A percentile compares a stretch with the other conserved stretches of the same genome.
Evolutionary conservation across 345 rosid genomes (phyloP).

Genomic region (Gossypium rotundifolium): DNA sequence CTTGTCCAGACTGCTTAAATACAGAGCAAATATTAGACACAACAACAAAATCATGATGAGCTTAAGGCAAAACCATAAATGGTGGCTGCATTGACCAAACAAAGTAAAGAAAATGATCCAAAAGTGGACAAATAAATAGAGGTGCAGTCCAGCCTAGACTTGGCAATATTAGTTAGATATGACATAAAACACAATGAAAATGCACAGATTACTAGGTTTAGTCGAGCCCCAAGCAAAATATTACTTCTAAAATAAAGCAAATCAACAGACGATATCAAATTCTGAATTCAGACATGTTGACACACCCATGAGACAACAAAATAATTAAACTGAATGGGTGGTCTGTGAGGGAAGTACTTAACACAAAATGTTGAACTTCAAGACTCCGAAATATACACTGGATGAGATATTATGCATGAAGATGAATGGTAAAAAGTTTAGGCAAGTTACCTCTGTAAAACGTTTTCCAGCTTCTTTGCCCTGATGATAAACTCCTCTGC

Average conservation of each 20-base stretch:
- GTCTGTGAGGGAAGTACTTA: background rate
- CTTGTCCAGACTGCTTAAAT: slow-evolving; percentile 60
- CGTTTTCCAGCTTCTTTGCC: slow-evolving; percentile 51
- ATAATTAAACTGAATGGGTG: background rate
- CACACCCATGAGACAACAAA: background rate
- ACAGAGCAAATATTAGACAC: slow-evolving; percentile 8
- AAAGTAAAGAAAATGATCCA: background rate
- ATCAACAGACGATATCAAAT: too few relatives aligned
- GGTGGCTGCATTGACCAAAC: background rate
- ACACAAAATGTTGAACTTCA: background rate
- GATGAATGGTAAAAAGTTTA: background rate
- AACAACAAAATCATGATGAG: background rate
- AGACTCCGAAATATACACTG: background rate
- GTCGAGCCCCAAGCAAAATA: too few relatives aligned
- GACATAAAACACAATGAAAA: too few relatives aligned
- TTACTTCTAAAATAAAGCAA: too few relatives aligned
- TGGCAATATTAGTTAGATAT: too few relatives aligned
- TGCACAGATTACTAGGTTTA: too few relatives aligned
- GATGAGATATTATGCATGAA: background rate
- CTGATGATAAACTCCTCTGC: slow-evolving; percentile 54
- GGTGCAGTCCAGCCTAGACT: too few relatives aligned
- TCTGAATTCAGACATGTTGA: too few relatives aligned
- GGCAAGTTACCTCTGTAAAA: slow-evolving; percentile 44
- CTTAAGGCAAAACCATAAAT: background rate
- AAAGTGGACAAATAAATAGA: background rate